A percentile compares a stretch with the other conserved stretches of the same genome.
Conservation (phyloP, 1,284 basidiomycete genomes). For the Cyathus pygmaeus region DNA sequence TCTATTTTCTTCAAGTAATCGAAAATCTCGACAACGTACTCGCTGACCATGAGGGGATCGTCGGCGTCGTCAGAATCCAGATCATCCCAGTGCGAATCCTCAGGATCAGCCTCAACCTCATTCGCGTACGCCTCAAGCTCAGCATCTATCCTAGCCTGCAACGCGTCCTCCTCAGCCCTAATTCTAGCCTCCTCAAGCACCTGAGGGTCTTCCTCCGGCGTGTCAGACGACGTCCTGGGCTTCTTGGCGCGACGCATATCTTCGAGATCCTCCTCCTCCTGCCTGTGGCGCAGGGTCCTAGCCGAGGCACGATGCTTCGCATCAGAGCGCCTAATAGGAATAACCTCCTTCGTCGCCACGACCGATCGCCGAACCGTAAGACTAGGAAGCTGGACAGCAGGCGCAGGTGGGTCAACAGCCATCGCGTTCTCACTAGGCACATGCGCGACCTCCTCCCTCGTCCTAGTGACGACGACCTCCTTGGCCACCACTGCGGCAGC, state of each 20-base stretch:
- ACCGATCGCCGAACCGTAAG: constrained; percentile 55
- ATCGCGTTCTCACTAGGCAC: constrained; percentile 63
- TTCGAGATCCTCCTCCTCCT: constrained; percentile 55
- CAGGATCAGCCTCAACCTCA: constrained; percentile 46
- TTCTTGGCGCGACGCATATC: constrained; percentile 72
- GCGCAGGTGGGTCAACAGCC: constrained; percentile 61
- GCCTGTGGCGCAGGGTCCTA: constrained; percentile 25
- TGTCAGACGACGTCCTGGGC: constrained; percentile 76
- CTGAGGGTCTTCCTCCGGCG: constrained; percentile 58
- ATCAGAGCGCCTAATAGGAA: constrained; percentile 40
- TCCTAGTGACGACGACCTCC: constrained; percentile 31
- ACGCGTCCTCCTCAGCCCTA: constrained; percentile 43
- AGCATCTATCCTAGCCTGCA: constrained; percentile 42
- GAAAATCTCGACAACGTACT: constrained; percentile 51
- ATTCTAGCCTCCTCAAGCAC: constrained; percentile 44
- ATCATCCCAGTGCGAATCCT: constrained; percentile 48
- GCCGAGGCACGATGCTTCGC: constrained; percentile 40
- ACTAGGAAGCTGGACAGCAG: constrained; percentile 42
- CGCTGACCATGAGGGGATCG: constrained; percentile 53
- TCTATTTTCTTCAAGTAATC: constrained; percentile 51
- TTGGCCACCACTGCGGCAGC: constrained; percentile 16
- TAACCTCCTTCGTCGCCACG: constrained; percentile 38
- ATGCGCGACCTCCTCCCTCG: constrained; percentile 49
- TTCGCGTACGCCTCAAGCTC: constrained; percentile 41
- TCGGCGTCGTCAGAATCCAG: constrained; percentile 53